Percentiles rank a stretch among this genome's conserved stretches.
phyloP scores from a whole-genome alignment of 441 rosid genomes.

The Theobroma grandiflorum region DNA sequence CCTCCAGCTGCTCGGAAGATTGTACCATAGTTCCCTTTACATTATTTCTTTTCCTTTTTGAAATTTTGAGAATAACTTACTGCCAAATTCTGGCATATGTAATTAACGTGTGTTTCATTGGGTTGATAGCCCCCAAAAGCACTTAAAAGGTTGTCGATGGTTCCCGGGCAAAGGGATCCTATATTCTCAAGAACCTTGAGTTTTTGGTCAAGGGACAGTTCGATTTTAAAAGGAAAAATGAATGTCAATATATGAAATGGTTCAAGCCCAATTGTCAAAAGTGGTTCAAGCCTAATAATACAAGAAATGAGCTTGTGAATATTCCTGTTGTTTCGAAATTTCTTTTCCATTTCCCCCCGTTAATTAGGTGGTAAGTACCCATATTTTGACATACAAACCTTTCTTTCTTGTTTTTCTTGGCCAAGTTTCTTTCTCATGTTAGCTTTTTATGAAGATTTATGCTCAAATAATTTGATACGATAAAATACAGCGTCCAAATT shows the following conservation, averaged over 20 bases:
- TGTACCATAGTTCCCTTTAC: constrained; percentile 33
- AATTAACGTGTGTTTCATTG: not conserved
- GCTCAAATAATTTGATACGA: no score
- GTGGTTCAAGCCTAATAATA: not conserved
- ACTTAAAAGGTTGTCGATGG: not conserved
- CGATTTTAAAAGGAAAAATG: not conserved
- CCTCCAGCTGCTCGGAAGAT: not conserved
- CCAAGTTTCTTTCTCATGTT: no score
- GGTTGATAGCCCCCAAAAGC: not conserved
- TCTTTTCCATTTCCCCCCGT: no score
- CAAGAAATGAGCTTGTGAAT: not conserved
- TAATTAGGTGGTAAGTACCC: no score
- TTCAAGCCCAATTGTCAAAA: not conserved
- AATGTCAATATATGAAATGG: constrained; percentile 3
- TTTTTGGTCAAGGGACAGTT: not conserved
- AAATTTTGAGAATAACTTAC: constrained; percentile 30
- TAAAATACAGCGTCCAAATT: no score
- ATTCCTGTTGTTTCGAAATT: no score
- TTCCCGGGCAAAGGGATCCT: constrained; percentile 3
- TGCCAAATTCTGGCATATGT: not conserved
- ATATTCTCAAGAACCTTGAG: not conserved
- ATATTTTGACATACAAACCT: no score
- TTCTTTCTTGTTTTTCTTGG: no score
- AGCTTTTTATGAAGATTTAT: no score
- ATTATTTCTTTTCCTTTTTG: constrained; percentile 12